Evolutionary conservation across 2,329 filamentous ascomycete genomes (phyloP).

Genomic region (Scedosporium boydii): DNA sequence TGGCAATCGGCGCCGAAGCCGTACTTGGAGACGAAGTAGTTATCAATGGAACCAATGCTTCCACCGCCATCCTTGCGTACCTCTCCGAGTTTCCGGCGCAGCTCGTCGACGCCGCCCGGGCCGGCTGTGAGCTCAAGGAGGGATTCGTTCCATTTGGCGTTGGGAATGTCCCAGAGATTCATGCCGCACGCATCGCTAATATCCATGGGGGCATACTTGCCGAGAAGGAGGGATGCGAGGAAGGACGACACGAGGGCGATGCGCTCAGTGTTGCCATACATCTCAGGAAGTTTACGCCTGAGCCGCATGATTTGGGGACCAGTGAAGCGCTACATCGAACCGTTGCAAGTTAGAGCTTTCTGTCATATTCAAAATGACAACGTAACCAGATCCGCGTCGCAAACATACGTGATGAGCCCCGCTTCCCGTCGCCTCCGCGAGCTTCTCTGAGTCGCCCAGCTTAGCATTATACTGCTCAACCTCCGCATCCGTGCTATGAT

Average conservation of each 20-base stretch:
- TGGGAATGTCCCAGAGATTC: slow-evolving; percentile 87
- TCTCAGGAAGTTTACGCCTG: slow-evolving; percentile 66
- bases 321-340: slow-evolving; percentile 66
- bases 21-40: slow-evolving; percentile 72
- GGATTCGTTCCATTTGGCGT: slow-evolving; percentile 61
- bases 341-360: not conserved
- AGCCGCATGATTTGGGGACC: slow-evolving; percentile 94
- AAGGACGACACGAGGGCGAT: slow-evolving; percentile 96
- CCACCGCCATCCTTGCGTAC: slow-evolving; percentile 74
- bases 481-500: slow-evolving; percentile 86
- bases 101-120: slow-evolving; percentile 47
- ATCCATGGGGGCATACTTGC: slow-evolving; percentile 78
- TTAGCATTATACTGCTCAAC: slow-evolving; percentile 77
- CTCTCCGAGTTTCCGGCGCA: slow-evolving; percentile 70
- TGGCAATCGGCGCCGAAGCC: slow-evolving; percentile 67
- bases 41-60: slow-evolving; percentile 63
- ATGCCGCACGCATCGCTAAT: slow-evolving; percentile 93
- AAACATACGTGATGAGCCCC: slow-evolving; percentile 79
- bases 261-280: slow-evolving; percentile 69
- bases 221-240: slow-evolving; percentile 82
- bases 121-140: slow-evolving; percentile 64
- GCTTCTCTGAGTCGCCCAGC: slow-evolving; percentile 54
- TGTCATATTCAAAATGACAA: not conserved
- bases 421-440: slow-evolving; percentile 79
- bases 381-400: not conserved